These are phyloP conservation scores for Penicillium paradoxum DNA, from an alignment of 495 filamentous ascomycete genomes.

Conservation along the genomic window DNA sequence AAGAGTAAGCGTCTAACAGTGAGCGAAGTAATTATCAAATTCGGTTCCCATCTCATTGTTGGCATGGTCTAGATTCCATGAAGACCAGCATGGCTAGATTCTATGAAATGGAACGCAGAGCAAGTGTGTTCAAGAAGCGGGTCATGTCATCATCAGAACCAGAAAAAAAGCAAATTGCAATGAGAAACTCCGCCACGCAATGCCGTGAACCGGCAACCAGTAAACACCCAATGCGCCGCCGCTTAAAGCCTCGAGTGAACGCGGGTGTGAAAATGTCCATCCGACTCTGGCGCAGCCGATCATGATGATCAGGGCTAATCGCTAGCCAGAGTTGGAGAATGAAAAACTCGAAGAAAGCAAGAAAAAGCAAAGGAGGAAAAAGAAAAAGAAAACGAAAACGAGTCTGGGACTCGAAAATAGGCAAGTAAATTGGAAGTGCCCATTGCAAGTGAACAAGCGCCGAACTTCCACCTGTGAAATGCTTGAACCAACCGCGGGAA, in stretches of 20 bases:
- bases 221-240: constrained; percentile 39
- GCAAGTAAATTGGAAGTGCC: constrained; percentile 8
- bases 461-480: constrained; percentile 21
- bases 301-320: neutral
- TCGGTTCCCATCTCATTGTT: neutral
- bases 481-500: constrained; percentile 16
- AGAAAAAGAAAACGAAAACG: constrained; percentile 6
- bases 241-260: constrained; percentile 25
- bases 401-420: no score
- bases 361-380: constrained; percentile 1
- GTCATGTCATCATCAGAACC: constrained; percentile 20
- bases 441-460: constrained; percentile 15
- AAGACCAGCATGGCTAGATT: constrained; percentile 3
- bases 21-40: neutral
- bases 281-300: neutral
- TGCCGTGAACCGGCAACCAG: constrained; percentile 20
- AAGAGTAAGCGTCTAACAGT: neutral
- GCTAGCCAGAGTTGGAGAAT: neutral
- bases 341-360: neutral
- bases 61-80: constrained; percentile 4
- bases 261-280: constrained; percentile 4
- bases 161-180: constrained; percentile 9
- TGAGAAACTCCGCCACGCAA: constrained; percentile 15
- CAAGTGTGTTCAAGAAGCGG: neutral
- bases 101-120: constrained; percentile 4